These are phyloP conservation scores for Chenopodium berlandieri DNA, from an alignment of 148 eudicot species.

Conservation along the genomic window DNA sequence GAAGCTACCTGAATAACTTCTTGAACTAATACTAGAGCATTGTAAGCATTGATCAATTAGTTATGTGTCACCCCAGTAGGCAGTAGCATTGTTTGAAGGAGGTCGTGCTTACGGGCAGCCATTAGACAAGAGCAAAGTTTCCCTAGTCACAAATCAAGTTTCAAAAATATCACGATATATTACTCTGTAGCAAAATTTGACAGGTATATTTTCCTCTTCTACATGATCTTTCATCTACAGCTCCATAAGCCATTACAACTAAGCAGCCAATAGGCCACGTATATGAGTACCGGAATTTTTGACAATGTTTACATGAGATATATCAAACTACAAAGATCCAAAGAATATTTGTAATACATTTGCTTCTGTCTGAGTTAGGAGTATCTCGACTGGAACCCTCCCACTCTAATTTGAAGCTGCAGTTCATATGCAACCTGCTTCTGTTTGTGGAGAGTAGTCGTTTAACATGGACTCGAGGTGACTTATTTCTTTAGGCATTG, in stretches of 20 bases:
- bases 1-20: too few species aligned
- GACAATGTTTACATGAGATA: neutral
- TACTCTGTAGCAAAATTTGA: neutral
- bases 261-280: neutral
- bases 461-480: conserved; percentile 78
- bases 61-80: too few species aligned
- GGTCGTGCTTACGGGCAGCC: neutral
- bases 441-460: conserved; percentile 38
- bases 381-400: neutral
- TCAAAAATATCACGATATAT: neutral
- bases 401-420: conserved; percentile 36
- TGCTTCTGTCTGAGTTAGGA: neutral
- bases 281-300: neutral
- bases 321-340: neutral
- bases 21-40: too few species aligned
- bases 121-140: neutral
- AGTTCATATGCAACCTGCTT: conserved; percentile 24
- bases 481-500: conserved; percentile 75
- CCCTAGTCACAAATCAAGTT: neutral
- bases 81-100: too few species aligned
- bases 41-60: too few species aligned
- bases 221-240: neutral
- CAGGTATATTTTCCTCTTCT: neutral
- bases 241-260: neutral
- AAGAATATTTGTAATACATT: neutral